Conservation (phyloP, 257 asterid genomes). For the Solanum bulbocastanum region DNA sequence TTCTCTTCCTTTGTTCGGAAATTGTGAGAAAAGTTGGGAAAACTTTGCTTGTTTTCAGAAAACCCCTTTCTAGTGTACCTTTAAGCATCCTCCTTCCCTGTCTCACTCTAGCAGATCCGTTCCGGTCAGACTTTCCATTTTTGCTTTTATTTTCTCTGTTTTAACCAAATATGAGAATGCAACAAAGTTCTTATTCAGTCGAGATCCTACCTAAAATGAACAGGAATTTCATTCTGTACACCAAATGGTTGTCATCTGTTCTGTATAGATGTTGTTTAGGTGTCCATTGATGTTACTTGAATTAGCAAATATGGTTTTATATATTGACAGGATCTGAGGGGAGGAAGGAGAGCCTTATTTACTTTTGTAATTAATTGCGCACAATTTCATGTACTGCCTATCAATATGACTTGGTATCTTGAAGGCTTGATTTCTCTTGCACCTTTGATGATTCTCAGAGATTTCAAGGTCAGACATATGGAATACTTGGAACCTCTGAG, state of each 20-base stretch:
- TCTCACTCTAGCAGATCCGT: not conserved
- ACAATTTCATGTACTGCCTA: not conserved
- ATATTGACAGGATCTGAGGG: not conserved
- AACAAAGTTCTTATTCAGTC: not conserved
- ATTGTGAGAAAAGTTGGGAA: not conserved
- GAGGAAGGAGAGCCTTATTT: not conserved
- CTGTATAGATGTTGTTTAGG: not conserved
- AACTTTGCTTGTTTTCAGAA: not conserved
- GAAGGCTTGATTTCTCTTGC: not conserved
- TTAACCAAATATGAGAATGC: not conserved
- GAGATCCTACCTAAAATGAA: not conserved
- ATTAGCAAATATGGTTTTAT: not conserved
- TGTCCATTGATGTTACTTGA: not conserved
- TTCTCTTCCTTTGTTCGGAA: not conserved
- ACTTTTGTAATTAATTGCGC: not conserved
- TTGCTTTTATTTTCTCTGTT: not conserved
- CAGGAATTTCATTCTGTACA: not conserved
- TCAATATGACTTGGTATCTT: not conserved
- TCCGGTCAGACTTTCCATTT: not conserved
- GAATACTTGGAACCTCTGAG: conserved; percentile 71
- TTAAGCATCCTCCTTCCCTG: not conserved
- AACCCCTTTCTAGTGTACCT: not conserved
- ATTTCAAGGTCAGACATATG: conserved; percentile 82
- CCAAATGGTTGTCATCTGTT: not conserved
- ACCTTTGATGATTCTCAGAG: conserved; percentile 31